Evolutionary conservation across 352 stramenopile species (phyloP).

Genomic region (Pythium dissotocum): DNA sequence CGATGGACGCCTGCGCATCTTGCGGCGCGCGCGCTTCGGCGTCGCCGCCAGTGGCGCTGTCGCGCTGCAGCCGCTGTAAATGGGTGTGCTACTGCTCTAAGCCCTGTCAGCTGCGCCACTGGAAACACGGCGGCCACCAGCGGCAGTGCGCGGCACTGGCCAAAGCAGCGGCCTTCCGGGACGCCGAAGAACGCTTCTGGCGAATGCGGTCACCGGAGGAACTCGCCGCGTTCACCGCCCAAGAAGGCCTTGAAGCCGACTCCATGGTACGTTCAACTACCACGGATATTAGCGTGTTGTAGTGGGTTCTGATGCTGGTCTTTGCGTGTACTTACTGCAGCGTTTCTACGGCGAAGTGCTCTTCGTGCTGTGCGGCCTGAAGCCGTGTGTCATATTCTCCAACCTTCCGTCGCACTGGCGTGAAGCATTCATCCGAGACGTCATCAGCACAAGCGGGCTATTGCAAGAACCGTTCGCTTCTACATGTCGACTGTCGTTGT

Average conservation of each 20-base stretch:
- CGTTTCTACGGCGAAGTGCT: conserved; percentile 75
- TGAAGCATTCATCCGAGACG: conserved; percentile 39
- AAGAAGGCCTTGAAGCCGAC: conserved; percentile 43
- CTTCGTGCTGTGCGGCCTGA: conserved; percentile 61
- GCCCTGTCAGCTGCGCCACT: conserved; percentile 52
- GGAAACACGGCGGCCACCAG: conserved; percentile 41
- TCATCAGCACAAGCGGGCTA: conserved; percentile 43
- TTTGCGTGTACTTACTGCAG: conserved; percentile 17
- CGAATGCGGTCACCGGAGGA: conserved; percentile 14
- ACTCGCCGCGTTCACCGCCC: conserved; percentile 15
- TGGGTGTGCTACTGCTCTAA: conserved; percentile 66
- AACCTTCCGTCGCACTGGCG: conserved; percentile 57
- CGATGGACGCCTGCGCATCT: conserved; percentile 7
- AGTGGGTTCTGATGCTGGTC: background rate
- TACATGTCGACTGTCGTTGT: conserved; percentile 21
- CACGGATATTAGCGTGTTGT: background rate
- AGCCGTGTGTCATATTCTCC: conserved; percentile 65
- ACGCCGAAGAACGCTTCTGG: conserved; percentile 20
- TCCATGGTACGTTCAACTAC: conserved; percentile 40
- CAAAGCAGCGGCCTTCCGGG: conserved; percentile 21
- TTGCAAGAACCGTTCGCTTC: conserved; percentile 7
- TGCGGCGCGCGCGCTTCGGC: conserved; percentile 17
- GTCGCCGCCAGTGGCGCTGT: conserved; percentile 14
- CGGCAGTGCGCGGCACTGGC: conserved; percentile 33
- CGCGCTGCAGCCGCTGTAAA: conserved; percentile 55